phyloP scores from a whole-genome alignment of 2,329 filamentous ascomycete genomes.

The Sarocladium oryzae region DNA sequence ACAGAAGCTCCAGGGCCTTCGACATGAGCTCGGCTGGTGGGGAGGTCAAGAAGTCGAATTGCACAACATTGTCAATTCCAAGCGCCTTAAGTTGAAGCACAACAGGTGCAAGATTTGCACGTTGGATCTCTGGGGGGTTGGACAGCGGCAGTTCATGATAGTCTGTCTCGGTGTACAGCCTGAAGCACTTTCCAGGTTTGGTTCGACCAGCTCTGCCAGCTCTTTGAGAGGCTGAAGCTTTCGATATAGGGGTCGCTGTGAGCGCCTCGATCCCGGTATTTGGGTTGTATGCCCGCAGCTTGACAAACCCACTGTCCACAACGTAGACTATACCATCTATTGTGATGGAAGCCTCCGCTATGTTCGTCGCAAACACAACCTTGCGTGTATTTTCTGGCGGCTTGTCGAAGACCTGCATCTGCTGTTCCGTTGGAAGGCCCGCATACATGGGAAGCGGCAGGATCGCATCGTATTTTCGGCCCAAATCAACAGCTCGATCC shows the following conservation, averaged over 20 bases:
- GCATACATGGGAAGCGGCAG: constrained; percentile 71
- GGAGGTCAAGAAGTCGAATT: constrained; percentile 82
- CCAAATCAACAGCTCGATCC: constrained; percentile 61
- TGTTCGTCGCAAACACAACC: constrained; percentile 90
- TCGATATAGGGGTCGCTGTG: constrained; percentile 74
- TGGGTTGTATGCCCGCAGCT: constrained; percentile 80
- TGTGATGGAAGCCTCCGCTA: constrained; percentile 92
- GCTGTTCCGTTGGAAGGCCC: constrained; percentile 81
- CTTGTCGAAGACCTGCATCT: constrained; percentile 91
- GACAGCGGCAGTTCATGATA: constrained; percentile 61
- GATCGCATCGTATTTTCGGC: constrained; percentile 20
- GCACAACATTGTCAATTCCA: constrained; percentile 87
- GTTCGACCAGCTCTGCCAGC: constrained; percentile 87
- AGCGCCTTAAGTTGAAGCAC: constrained; percentile 90
- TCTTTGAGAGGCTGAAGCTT: constrained; percentile 87
- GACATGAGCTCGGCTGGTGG: constrained; percentile 81
- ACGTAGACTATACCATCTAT: constrained; percentile 91
- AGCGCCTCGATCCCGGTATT: constrained; percentile 81
- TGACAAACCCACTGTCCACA: constrained; percentile 85
- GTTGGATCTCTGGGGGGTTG: constrained; percentile 84
- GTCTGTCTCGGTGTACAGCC: constrained; percentile 76
- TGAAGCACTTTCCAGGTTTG: constrained; percentile 86
- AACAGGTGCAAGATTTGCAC: constrained; percentile 81
- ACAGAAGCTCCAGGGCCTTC: constrained; percentile 82
- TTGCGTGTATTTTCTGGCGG: constrained; percentile 78